Evolutionary conservation across 495 filamentous ascomycete species (phyloP), one percentile per base, ranked within the genome.

Genomic region (Aspergillus nidulans): DNA sequence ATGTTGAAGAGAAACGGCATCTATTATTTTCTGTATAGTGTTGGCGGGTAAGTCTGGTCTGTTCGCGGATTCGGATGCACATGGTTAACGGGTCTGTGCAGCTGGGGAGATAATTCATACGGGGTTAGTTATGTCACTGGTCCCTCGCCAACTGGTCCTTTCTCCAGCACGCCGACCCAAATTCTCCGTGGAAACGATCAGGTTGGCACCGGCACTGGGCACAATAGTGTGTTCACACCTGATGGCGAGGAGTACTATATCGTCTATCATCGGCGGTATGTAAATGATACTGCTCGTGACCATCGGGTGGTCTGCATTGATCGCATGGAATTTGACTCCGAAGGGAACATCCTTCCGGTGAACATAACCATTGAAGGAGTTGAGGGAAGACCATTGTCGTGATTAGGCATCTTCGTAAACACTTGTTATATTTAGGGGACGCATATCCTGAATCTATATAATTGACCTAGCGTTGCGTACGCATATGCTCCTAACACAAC

Each of bases 11-110:
- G 73, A 9, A 59, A 64, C 10, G 71, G 67, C 26, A 60, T 64
- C 13, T 77, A 77, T 56, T 77, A 79, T 54, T 69, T 75, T 42
- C 75, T 75, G 71, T 80, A 69, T 69, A 73, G 69, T 15, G 72
- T 75, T 23, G 77, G 75, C 9, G 68, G 61, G 40, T 69, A 25
- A 43, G 59, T 63, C 34, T n/a, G 13, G 24, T 38, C 24, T 20
- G 13, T 16, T 6, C 16, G 1, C 5, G 13, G 2, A 12, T 10
- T 30, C 6, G n/a, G 25, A 23, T 10, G 23, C 44, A 20, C 4
- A 6, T 30, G 44, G 24, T n/a, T 46, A 20, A 47, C 23, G 32
- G 15, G 16, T 46, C 34, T 44, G 23, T 16, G 20, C n/a, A 69
- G 67, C 53, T 77, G 74, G 73, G 69, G 67, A 15, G 72, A 72